Evolutionary conservation across 2,329 filamentous ascomycete genomes (phyloP), one percentile per base, ranked within the genome.

Genomic region (Alternaria metachromatica): DNA sequence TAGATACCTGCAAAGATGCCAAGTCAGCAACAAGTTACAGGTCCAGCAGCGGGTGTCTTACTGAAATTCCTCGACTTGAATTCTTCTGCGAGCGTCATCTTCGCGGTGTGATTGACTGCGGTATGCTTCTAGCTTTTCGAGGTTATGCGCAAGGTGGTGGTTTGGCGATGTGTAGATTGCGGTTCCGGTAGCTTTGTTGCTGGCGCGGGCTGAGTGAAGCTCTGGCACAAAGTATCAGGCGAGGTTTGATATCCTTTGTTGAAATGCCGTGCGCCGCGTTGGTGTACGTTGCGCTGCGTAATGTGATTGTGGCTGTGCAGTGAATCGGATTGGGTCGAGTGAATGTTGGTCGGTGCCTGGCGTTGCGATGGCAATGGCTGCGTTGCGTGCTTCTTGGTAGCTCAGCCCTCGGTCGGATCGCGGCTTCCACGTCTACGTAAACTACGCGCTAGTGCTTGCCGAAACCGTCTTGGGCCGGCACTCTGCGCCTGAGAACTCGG

Each of bases 41-140:
- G 60, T 49, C 41, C 28, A 44, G 28, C 56, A 46, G 28, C 51
- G 48, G 60, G 41, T 7, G 48, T 61, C 87, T 81, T 82, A 89
- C 88, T 89, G 83, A 90, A 90, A 81, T 90, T 90, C 78, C 88
- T 82, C 76, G 87, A 87, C 76, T 82, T 87, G 77, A 90, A 85
- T 79, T 90, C 88, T 66, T 90, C 88, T 58, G 84, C 82, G 68
- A 90, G 76, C 69, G 87, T 87, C 88, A 89, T 89, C 0, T 60
- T 72, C 70, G 63, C 69, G 55, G 53, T 59, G 25, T 60, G 13
- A 15, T 45, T 37, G 30, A 37, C 53, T 25, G 41, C n/a, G n/a
- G 43, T 28, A 9, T 33, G 53, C 45, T 46, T 59, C 53, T 33
- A 55, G 9, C 30, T 28, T 21, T 60, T 15, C 20, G 21, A 20